Conservation (phyloP, 139 green algal species). For the Gonium pectorale region DNA sequence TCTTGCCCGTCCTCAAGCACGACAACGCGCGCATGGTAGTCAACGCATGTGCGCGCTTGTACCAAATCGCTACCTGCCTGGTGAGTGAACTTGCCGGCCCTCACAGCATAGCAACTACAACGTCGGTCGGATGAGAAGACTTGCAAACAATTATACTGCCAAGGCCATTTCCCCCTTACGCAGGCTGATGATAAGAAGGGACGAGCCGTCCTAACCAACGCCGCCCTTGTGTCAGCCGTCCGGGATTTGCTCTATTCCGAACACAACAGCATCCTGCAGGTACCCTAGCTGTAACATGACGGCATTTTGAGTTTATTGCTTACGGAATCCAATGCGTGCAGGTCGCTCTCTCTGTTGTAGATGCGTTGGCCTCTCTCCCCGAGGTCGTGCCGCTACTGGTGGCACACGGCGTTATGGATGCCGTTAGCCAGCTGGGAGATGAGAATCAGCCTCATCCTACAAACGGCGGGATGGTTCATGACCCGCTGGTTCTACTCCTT, state of each 20-base stretch:
- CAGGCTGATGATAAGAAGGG: background rate
- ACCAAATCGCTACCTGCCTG: slow-evolving; percentile 25
- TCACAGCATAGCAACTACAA: no score
- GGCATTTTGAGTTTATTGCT: no score
- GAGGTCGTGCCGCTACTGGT: slow-evolving; percentile 37
- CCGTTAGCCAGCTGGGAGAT: background rate
- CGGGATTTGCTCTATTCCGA: background rate
- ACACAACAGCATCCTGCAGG: slow-evolving; percentile 3
- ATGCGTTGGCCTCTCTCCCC: background rate
- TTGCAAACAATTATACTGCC: background rate
- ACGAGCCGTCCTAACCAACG: background rate
- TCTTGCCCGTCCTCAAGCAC: slow-evolving; percentile 15
- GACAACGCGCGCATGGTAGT: slow-evolving; percentile 24
- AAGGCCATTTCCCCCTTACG: background rate
- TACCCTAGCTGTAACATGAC: background rate
- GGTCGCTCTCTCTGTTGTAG: background rate
- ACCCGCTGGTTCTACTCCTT: slow-evolving; percentile 12
- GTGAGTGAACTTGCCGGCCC: no score
- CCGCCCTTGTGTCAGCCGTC: background rate
- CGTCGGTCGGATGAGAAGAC: background rate
- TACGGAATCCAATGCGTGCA: background rate
- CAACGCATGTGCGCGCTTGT: slow-evolving; percentile 24
- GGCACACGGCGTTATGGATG: background rate
- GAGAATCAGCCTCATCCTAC: background rate
- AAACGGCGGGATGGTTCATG: background rate